phyloP scores from a whole-genome alignment of 306 rosid species.

The Carpinus fangiana region DNA sequence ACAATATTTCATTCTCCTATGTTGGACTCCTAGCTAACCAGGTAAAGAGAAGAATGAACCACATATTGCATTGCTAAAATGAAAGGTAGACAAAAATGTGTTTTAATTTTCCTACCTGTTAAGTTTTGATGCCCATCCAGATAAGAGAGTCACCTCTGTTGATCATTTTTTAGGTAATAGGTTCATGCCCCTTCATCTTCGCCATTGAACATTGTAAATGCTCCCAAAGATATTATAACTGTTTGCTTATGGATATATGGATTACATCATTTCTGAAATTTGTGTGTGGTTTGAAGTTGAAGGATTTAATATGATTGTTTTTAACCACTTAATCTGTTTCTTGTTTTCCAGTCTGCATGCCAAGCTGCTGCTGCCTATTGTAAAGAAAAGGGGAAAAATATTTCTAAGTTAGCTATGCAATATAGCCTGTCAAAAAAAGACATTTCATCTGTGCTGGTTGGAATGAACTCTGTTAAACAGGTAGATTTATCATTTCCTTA shows the following conservation, averaged over 20 bases:
- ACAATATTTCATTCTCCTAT: too few species aligned
- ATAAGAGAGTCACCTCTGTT: not conserved
- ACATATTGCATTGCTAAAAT: not conserved
- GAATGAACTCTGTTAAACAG: constrained; percentile 84
- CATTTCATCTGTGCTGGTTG: constrained; percentile 91
- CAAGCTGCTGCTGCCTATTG: constrained; percentile 70
- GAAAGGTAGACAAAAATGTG: not conserved
- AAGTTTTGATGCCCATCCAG: not conserved
- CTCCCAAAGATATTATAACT: not conserved
- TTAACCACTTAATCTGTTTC: constrained; percentile 28
- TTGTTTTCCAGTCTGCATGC: constrained; percentile 66
- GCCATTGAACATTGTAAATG: not conserved
- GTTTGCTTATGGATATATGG: not conserved
- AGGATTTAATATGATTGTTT: constrained; percentile 8
- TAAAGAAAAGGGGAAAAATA: constrained; percentile 73
- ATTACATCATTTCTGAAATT: constrained; percentile 8
- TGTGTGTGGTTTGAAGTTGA: not conserved
- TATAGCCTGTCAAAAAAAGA: too few species aligned
- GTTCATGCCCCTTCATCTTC: not conserved
- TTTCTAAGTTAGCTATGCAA: constrained; percentile 89
- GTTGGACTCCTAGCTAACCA: not conserved
- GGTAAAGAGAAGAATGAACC: not conserved
- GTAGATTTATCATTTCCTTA: constrained; percentile 39
- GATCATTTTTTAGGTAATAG: not conserved
- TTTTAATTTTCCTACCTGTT: not conserved